These are phyloP conservation scores for Boletus subcaerulescens DNA, from an alignment of 768 basidiomycete species.

Conservation along the genomic window DNA sequence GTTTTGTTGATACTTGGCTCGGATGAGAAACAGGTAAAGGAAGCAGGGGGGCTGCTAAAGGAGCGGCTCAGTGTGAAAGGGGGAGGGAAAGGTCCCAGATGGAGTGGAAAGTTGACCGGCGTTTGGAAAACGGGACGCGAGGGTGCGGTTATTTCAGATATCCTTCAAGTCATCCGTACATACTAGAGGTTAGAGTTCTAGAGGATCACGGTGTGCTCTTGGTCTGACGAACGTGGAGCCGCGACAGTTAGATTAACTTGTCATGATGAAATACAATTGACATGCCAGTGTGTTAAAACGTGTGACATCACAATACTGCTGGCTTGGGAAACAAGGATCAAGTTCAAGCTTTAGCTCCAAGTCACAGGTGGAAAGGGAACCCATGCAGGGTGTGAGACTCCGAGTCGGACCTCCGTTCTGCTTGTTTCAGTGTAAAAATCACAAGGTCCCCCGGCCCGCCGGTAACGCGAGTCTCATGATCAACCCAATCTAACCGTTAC, in stretches of 20 bases:
- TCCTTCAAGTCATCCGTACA: slow-evolving; percentile 10
- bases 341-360: no score
- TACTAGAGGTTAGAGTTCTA: neutral
- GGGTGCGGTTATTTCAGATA: slow-evolving; percentile 14
- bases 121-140: slow-evolving; percentile 28
- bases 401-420: no score
- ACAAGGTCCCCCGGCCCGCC: neutral
- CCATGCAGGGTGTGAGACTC: no score
- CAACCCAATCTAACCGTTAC: neutral
- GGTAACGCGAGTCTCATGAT: neutral
- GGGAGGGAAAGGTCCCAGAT: slow-evolving; percentile 71
- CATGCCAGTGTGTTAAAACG: no score
- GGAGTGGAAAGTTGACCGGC: slow-evolving; percentile 73
- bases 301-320: no score
- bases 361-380: no score
- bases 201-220: no score
- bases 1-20: slow-evolving; percentile 61
- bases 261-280: no score
- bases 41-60: slow-evolving; percentile 55
- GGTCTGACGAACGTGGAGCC: no score
- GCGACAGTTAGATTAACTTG: no score
- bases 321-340: no score
- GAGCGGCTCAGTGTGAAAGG: slow-evolving; percentile 63
- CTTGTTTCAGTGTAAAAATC: neutral
- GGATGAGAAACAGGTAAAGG: slow-evolving; percentile 58